Evolutionary conservation across 805 yeast species (phyloP).

Genomic region (Candida chauliodis): DNA sequence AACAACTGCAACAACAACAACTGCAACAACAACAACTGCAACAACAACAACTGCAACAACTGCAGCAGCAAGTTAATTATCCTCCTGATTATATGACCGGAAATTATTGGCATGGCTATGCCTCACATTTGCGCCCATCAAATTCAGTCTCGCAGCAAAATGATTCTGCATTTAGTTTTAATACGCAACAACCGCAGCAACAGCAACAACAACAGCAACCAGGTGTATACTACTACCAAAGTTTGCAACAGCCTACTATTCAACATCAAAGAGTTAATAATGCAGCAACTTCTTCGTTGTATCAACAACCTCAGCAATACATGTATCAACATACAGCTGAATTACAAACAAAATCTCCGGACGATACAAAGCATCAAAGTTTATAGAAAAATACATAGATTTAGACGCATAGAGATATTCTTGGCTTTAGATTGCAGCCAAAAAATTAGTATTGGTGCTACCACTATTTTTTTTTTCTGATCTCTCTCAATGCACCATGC

Average conservation of each 20-base stretch:
- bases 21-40: conserved; percentile 6
- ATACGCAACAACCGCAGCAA: background rate
- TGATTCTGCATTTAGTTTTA: conserved; percentile 4
- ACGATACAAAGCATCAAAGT: background rate
- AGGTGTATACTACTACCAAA: conserved; percentile 2
- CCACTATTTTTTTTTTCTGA: background rate
- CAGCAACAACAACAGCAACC: conserved; percentile 3
- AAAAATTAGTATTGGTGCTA: background rate
- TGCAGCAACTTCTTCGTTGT: background rate
- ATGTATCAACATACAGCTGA: background rate
- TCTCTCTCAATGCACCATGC: background rate
- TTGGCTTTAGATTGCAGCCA: background rate
- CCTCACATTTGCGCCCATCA: conserved; percentile 7
- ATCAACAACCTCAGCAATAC: conserved; percentile 1
- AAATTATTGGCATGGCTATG: conserved; percentile 12
- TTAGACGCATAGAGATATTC: background rate
- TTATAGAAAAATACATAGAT: background rate
- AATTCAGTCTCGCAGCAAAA: background rate
- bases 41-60: conserved; percentile 8
- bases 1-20: conserved; percentile 7
- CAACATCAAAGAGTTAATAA: conserved; percentile 2
- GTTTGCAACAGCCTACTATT: background rate
- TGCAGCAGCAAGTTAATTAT: conserved; percentile 7
- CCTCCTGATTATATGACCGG: conserved; percentile 9
- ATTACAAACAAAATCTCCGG: background rate